phyloP scores from a whole-genome alignment of 371 early-diverging fungal genomes.

The Mucor lusitanicus region DNA sequence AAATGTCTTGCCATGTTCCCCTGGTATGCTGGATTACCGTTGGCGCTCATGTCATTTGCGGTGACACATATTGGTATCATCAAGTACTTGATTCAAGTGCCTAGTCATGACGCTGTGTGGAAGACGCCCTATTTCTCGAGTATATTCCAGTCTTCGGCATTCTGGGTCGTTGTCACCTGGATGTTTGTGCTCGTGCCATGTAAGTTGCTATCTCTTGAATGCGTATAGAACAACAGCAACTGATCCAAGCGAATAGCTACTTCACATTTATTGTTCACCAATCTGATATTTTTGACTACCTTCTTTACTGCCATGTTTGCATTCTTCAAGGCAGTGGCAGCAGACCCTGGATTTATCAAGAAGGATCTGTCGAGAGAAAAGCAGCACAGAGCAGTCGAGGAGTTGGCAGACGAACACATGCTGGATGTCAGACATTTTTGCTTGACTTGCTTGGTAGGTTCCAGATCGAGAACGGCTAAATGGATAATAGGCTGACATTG shows the following conservation, averaged over 20 bases:
- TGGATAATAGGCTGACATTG: neutral
- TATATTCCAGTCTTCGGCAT: slow-evolving; percentile 82
- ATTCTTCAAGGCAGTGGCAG: slow-evolving; percentile 72
- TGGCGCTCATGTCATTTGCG: slow-evolving; percentile 55
- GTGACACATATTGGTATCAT: slow-evolving; percentile 64
- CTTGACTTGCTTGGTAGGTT: slow-evolving; percentile 66
- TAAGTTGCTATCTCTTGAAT: slow-evolving; percentile 10
- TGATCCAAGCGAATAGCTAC: slow-evolving; percentile 56
- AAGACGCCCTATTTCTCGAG: slow-evolving; percentile 83
- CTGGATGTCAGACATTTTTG: slow-evolving; percentile 85
- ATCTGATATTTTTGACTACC: slow-evolving; percentile 61
- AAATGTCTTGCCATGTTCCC: slow-evolving; percentile 64
- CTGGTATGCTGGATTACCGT: slow-evolving; percentile 78
- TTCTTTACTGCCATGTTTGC: slow-evolving; percentile 65
- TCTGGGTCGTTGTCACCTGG: slow-evolving; percentile 74
- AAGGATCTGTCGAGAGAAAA: slow-evolving; percentile 43
- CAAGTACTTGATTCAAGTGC: slow-evolving; percentile 60
- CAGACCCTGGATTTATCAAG: slow-evolving; percentile 86
- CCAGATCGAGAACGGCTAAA: neutral
- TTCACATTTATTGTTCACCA: slow-evolving; percentile 58
- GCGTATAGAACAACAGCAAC: neutral
- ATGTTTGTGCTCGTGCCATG: slow-evolving; percentile 30
- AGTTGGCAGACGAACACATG: slow-evolving; percentile 67
- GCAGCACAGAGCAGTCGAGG: slow-evolving; percentile 55
- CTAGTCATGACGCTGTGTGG: slow-evolving; percentile 59